Base-by-base conservation (phyloP, 345 rosid species). In the Carallia pectinifolia region DNA sequence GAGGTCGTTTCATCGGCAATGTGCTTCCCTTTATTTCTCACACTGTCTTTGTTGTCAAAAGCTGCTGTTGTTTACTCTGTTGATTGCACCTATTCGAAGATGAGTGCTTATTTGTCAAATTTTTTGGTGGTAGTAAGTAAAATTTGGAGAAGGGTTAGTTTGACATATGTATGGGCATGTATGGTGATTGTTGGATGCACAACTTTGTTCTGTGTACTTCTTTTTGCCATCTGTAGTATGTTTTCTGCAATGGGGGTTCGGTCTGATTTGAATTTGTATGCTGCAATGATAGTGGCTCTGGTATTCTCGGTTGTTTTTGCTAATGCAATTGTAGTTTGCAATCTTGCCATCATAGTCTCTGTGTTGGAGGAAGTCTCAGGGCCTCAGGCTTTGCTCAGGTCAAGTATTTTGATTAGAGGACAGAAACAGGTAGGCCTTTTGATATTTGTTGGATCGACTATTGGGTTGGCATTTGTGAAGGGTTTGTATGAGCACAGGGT, bases 401-500 rank as follows among this genome's bases (percentile, higher is more conserved):
- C 97, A 0, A 84, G 87, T 67, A 58, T 80, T 77, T 60, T 91
- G 71, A 91, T 91, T 30, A 88, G 83, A 83, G 96, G 95, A 36
- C 96, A 91, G 84, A 90, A 92, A 62, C 97, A 91, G 71, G 95
- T 94, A 31, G 98, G 95, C 68, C 87, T 94, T 67, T 48, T 94
- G 77, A 86, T 91, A 80, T 90, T 79, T 74, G 84, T 94, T 19
- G 95, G 96, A 31, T 86, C 98, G 2, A 90, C 98, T 12, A 87
- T 91, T 31, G 95, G 92, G 44, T 71, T 86, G 79, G 86, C 88
- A 5, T 85, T 91, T 74, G 86, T 88, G 62, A 95, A 86, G 75
- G 96, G 98, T 18, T 81, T 94, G 86, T 91, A 91, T 80, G 93
- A 94, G 81, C 97, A 94, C 71, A 85, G 96, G 68, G 95, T 94